A percentile compares a stretch with the other conserved stretches of the same genome.
Conservation (phyloP, 2,329 filamentous ascomycete species). For the Monosporascus ibericus region DNA sequence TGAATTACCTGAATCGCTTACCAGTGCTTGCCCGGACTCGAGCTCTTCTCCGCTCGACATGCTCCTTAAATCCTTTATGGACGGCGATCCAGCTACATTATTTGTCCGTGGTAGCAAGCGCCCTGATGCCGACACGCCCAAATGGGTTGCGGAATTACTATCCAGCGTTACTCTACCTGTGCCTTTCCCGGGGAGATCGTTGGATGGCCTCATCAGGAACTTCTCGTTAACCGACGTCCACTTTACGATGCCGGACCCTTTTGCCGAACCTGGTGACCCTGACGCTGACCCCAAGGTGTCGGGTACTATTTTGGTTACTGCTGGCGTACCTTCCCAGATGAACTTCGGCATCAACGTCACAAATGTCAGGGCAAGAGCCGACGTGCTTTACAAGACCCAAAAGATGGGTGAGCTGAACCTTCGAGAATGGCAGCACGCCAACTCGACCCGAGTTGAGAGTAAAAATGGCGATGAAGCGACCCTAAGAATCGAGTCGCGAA, state of each 20-base stretch:
- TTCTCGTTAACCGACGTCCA: slow-evolving; percentile 82
- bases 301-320: slow-evolving; percentile 72
- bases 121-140: slow-evolving; percentile 61
- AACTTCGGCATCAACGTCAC: slow-evolving; percentile 78
- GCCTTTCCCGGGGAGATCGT: slow-evolving; percentile 73
- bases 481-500: slow-evolving; percentile 68
- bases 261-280: slow-evolving; percentile 68
- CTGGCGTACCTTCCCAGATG: slow-evolving; percentile 76
- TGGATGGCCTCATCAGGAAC: slow-evolving; percentile 79
- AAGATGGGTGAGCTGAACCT: slow-evolving; percentile 80
- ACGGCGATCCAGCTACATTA: slow-evolving; percentile 70
- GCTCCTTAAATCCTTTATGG: slow-evolving; percentile 74
- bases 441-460: slow-evolving; percentile 63
- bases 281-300: slow-evolving; percentile 73
- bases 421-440: slow-evolving; percentile 75
- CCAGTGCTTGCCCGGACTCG: slow-evolving; percentile 66
- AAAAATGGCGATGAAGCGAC: slow-evolving; percentile 51
- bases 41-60: slow-evolving; percentile 78
- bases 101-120: slow-evolving; percentile 75
- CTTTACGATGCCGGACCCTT: slow-evolving; percentile 76
- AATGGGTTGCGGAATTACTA: slow-evolving; percentile 77
- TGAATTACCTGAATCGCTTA: slow-evolving; percentile 68
- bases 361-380: slow-evolving; percentile 66
- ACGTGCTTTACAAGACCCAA: slow-evolving; percentile 71
- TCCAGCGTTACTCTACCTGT: slow-evolving; percentile 78